Base-by-base conservation (phyloP, 495 filamentous ascomycete genomes). In the Penicillium lagena region DNA sequence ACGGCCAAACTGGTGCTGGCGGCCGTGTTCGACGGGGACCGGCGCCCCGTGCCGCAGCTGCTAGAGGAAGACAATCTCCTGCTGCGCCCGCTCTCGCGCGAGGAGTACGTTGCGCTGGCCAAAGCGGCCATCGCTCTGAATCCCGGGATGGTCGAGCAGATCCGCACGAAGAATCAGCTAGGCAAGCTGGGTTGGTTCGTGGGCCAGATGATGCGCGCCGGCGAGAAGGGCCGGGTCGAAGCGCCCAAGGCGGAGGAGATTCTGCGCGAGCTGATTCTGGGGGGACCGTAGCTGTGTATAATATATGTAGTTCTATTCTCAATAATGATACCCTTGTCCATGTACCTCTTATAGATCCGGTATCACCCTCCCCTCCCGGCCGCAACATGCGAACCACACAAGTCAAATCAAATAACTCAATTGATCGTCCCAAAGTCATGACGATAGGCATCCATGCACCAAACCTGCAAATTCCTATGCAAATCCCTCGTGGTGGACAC, bases 101-200 rank as follows among this genome's bases (percentile, higher is more conserved):
- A 71, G 12, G 67, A 76, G 35, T 77, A 78, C 48, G 36, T 71
- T 9, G 54, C 52, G 0, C 56, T 78, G 40, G 73, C 73, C 0
- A 50, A 70, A 38, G 49, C 58, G 1, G 59, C 67, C 10, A 66
- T 78, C 22, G 48, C 55, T 7, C 53, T 77, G 40, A 84, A 81
- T 49, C 60, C 63, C 9, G 56, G 81, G 42, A 77, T 89, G 50
- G 70, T 93, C 36, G 68, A 73, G 52, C 80, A 88, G 54, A 87
- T 95, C 49, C 60, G 77, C 39, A 62, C 62, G 28, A 78, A 83
- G 52, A 78, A 79, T 29, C 79, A 85, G 43, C 73, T 80, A 39
- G 84, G 85, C 3, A 95, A 96, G 64, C 63, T 94, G 28, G 85
- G 83, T 55, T 96, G 83, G 64, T 81, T 97, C 49, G 83, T 98